These are phyloP conservation scores for Cadophora gregata DNA, from an alignment of 2,329 filamentous ascomycete genomes.

Conservation along the genomic window DNA sequence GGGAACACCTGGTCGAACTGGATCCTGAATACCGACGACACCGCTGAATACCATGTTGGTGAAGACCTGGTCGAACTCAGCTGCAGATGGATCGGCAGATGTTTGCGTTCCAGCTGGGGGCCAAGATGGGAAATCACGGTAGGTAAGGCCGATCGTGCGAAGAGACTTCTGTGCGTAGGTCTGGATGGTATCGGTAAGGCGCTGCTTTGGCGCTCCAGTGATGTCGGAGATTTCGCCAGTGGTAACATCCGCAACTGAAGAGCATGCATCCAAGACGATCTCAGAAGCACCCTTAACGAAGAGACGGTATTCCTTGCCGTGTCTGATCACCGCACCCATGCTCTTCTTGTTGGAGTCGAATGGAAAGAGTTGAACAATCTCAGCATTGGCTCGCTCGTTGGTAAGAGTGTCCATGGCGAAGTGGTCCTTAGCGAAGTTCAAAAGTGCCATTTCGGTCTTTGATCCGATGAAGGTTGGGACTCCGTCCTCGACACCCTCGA, in stretches of 20 bases:
- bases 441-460: slow-evolving; percentile 77
- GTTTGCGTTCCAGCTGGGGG: slow-evolving; percentile 63
- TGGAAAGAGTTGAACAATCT: slow-evolving; percentile 58
- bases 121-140: slow-evolving; percentile 73
- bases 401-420: slow-evolving; percentile 67
- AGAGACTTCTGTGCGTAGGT: slow-evolving; percentile 72
- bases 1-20: slow-evolving; percentile 69
- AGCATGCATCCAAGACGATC: slow-evolving; percentile 52
- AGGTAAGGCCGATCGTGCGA: slow-evolving; percentile 76
- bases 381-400: slow-evolving; percentile 67
- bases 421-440: slow-evolving; percentile 70
- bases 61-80: slow-evolving; percentile 71
- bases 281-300: slow-evolving; percentile 61
- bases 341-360: slow-evolving; percentile 60
- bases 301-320: slow-evolving; percentile 51
- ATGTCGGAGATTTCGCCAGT: slow-evolving; percentile 53
- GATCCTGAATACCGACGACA: slow-evolving; percentile 77
- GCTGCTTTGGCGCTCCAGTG: slow-evolving; percentile 16
- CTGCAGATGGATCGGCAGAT: slow-evolving; percentile 63
- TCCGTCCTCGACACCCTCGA: slow-evolving; percentile 68
- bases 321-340: slow-evolving; percentile 69
- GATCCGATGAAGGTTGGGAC: slow-evolving; percentile 70
- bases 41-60: slow-evolving; percentile 75
- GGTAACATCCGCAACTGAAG: slow-evolving; percentile 61
- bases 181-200: slow-evolving; percentile 62